These are phyloP conservation scores for Trypanosomatidae sp. DNA, from an alignment of 208 protist species.

Conservation along the genomic window DNA sequence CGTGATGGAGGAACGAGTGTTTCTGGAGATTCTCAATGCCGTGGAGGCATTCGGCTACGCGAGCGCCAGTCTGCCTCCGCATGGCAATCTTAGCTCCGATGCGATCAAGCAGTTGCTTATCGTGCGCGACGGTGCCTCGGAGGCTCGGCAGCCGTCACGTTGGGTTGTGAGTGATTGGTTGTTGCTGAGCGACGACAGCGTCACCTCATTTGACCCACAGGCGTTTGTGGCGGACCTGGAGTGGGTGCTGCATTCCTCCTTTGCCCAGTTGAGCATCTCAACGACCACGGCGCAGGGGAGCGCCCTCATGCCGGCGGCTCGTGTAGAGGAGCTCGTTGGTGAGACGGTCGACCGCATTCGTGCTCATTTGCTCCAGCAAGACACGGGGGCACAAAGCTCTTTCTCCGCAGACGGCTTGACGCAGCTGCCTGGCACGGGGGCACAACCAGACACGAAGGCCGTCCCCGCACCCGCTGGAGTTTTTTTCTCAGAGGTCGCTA, in stretches of 20 bases:
- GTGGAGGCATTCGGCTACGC: conserved; percentile 65
- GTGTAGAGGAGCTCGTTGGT: conserved; percentile 68
- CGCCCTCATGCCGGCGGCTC: conserved; percentile 30
- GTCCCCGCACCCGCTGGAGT: background rate
- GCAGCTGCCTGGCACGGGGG: background rate
- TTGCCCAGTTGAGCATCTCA: conserved; percentile 73
- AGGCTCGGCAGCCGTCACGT: conserved; percentile 49
- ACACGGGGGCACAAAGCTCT: background rate
- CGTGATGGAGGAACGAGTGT: conserved; percentile 66
- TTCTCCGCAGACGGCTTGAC: background rate
- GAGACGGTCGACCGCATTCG: conserved; percentile 69
- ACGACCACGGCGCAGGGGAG: conserved; percentile 33
- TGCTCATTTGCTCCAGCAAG: conserved; percentile 18
- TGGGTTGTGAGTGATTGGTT: conserved; percentile 89
- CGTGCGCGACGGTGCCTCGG: conserved; percentile 63
- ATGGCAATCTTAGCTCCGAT: conserved; percentile 75
- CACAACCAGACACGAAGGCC: background rate
- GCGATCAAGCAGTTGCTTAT: conserved; percentile 64
- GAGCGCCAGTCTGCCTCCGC: conserved; percentile 45
- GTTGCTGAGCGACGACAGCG: conserved; percentile 35
- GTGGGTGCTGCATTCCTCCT: conserved; percentile 78
- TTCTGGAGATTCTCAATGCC: conserved; percentile 63
- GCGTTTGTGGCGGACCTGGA: conserved; percentile 61
- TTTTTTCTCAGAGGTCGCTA: background rate
- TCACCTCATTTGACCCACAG: conserved; percentile 19